Evolutionary conservation across 2,329 filamentous ascomycete genomes (phyloP).

Genomic region (Pestalotiopsis fici): DNA sequence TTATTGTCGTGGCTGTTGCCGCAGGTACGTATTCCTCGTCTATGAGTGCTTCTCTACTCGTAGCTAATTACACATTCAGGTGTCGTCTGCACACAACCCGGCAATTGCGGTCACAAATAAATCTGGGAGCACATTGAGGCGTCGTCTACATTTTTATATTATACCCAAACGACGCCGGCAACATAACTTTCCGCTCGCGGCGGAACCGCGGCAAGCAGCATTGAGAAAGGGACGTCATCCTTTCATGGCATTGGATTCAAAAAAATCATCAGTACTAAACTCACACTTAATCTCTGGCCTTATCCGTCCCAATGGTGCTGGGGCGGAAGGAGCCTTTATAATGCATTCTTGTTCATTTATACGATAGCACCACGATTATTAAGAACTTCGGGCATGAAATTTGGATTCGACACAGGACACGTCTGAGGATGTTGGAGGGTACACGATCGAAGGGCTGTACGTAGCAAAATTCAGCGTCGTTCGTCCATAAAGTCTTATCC

Average conservation of each 20-base stretch:
- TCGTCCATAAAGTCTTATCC: background rate
- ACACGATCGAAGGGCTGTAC: background rate
- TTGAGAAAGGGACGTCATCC: background rate
- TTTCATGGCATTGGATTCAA: background rate
- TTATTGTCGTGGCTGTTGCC: constrained; percentile 57
- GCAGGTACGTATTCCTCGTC: constrained; percentile 41
- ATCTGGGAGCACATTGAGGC: background rate
- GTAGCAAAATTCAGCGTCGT: constrained; percentile 3
- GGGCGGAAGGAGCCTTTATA: background rate
- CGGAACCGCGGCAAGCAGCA: background rate
- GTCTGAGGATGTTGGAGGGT: background rate
- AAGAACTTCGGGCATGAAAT: background rate
- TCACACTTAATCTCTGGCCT: constrained; percentile 5
- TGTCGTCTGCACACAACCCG: background rate
- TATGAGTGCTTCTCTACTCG: background rate
- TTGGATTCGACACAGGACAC: background rate
- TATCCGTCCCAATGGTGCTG: background rate
- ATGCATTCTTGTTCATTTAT: constrained; percentile 9
- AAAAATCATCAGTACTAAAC: constrained; percentile 6
- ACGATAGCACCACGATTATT: background rate
- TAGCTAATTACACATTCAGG: background rate
- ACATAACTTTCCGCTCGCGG: background rate
- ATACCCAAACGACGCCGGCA: background rate
- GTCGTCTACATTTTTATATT: background rate
- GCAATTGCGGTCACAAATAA: background rate